A percentile compares a stretch with the other conserved stretches of the same genome.
Conservation (phyloP, 176 grass and related monocot genomes). For the Lolium multiflorum region DNA sequence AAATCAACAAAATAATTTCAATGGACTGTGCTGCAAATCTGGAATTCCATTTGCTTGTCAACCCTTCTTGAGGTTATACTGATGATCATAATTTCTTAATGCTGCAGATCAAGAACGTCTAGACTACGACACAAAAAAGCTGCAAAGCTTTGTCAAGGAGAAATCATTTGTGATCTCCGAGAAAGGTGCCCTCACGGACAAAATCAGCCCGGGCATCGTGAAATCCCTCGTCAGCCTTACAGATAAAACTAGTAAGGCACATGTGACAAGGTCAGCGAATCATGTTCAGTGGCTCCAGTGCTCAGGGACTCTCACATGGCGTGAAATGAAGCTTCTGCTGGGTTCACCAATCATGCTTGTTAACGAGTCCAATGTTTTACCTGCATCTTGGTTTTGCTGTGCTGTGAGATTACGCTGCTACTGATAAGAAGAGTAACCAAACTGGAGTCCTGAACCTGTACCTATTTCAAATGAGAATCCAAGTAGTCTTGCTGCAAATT, state of each 20-base stretch:
- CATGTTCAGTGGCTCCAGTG: not conserved
- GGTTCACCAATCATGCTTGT: not conserved
- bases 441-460: not conserved
- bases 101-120: slow-evolving; percentile 68
- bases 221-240: slow-evolving; percentile 69
- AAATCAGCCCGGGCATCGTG: slow-evolving; percentile 59
- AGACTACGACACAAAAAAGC: slow-evolving; percentile 82
- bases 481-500: not conserved
- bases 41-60: not conserved
- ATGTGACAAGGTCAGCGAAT: not conserved
- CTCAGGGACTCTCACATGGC: too few relatives aligned
- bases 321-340: slow-evolving; percentile 24
- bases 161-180: slow-evolving; percentile 82
- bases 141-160: slow-evolving; percentile 89
- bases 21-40: not conserved
- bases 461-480: slow-evolving; percentile 1
- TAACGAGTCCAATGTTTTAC: not conserved
- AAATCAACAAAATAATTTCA: not conserved
- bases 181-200: slow-evolving; percentile 82
- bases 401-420: not conserved
- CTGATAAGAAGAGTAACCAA: not conserved
- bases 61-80: not conserved
- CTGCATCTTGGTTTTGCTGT: not conserved
- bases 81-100: not conserved
- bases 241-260: slow-evolving; percentile 55